Evolutionary conservation across 257 asterid genomes (phyloP).

Genomic region (Schizonepeta tenuifolia): DNA sequence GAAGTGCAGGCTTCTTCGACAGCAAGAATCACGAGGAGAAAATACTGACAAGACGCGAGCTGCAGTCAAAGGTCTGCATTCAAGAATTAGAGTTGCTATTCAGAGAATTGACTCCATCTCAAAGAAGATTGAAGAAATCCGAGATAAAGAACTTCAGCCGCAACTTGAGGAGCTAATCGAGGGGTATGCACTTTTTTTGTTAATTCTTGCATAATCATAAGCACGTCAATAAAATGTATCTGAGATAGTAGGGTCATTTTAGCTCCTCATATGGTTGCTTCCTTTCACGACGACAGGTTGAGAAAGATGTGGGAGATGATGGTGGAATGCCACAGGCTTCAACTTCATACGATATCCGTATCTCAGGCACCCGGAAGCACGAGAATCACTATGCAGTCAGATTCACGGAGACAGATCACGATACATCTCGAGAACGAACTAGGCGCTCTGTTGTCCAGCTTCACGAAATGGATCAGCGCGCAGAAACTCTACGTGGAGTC

Average conservation of each 20-base stretch:
- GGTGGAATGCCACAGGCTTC: conserved; percentile 85
- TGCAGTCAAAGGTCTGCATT: conserved; percentile 85
- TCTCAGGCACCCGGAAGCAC: conserved; percentile 60
- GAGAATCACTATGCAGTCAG: conserved; percentile 57
- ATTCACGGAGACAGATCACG: conserved; percentile 56
- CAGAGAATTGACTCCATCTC: conserved; percentile 85
- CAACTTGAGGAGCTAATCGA: conserved; percentile 96
- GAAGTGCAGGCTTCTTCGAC: conserved; percentile 80
- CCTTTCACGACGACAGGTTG: conserved; percentile 49
- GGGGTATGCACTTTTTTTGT: conserved; percentile 59
- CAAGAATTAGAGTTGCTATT: conserved; percentile 87
- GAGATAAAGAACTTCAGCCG: conserved; percentile 92
- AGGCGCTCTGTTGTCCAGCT: conserved; percentile 57
- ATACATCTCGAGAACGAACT: conserved; percentile 63
- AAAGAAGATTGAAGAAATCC: conserved; percentile 81
- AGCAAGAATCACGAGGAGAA: conserved; percentile 75
- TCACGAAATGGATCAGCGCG: conserved; percentile 79
- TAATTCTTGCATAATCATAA: neutral
- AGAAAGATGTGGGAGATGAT: conserved; percentile 92
- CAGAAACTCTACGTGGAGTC: conserved; percentile 76
- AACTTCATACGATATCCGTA: conserved; percentile 70
- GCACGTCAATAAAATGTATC: neutral
- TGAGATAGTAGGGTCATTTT: no score
- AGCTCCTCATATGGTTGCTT: neutral
- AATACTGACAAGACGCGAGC: conserved; percentile 83